phyloP scores from a whole-genome alignment of 2,329 filamentous ascomycete genomes.

The Gaeumannomyces tritici region DNA sequence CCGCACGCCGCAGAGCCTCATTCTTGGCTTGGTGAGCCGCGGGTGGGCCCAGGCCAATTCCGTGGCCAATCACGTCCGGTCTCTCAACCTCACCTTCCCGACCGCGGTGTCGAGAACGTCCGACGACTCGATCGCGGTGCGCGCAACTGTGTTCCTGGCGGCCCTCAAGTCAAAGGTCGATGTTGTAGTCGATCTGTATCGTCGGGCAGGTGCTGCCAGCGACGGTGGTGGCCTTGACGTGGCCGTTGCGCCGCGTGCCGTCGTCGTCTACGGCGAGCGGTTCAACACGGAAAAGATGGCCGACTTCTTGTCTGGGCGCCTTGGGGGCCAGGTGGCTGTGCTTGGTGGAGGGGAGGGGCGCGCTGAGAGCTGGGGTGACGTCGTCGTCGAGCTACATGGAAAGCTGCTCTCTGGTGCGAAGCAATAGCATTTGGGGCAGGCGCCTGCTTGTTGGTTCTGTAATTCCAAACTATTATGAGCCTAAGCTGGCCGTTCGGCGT shows the following conservation, averaged over 20 bases:
- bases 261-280: conserved; percentile 66
- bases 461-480: too few relatives aligned
- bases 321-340: conserved; percentile 29
- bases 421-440: conserved; percentile 3
- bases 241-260: conserved; percentile 41
- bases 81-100: conserved; percentile 54
- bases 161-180: conserved; percentile 61
- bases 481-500: too few relatives aligned
- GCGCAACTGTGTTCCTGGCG: conserved; percentile 50
- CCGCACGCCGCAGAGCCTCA: conserved; percentile 41
- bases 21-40: conserved; percentile 49
- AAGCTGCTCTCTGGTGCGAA: conserved; percentile 49
- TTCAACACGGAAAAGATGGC: conserved; percentile 67
- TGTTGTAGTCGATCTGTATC: conserved; percentile 46
- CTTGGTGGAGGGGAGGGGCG: conserved; percentile 20
- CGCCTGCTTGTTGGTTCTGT: not conserved
- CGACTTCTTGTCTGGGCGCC: conserved; percentile 55
- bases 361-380: conserved; percentile 39
- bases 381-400: conserved; percentile 44
- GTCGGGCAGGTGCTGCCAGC: not conserved
- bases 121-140: conserved; percentile 56
- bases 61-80: conserved; percentile 50
- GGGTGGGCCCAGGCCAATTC: conserved; percentile 57
- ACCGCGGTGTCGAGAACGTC: conserved; percentile 54
- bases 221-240: conserved; percentile 39